Evolutionary conservation across 2,329 filamentous ascomycete genomes (phyloP), one percentile per base, ranked within the genome.

Genomic region (Ascochyta pisi): DNA sequence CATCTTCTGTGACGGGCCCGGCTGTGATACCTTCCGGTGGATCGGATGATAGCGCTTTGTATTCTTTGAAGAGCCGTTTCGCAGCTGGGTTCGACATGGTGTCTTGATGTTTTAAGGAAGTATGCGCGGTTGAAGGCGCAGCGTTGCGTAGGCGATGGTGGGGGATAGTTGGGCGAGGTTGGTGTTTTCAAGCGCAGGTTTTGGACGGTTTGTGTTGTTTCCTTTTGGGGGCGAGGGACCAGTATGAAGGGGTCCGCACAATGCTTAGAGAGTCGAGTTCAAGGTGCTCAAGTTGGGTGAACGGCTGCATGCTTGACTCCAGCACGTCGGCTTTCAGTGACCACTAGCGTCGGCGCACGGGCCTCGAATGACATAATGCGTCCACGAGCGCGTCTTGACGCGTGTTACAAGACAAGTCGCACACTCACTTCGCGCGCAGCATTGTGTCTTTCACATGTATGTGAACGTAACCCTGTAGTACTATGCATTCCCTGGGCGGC

Each of bases 11-110:
- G 58, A 97, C 83, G 31, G 95, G 95, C 19, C 95, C 95, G 15
- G 95, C 95, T 56, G 91, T 96, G 79, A 99, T 98, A 76, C 95
- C 95, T 60, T 98, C 94, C n/a, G 94, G 94, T 0, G 94, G 92
- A 78, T 96, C 95, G 72, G 92, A 94, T 61, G 92, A 95, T 61
- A 99, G 89, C 61, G 90, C 88, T 73, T 91, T 91, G 83, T 99
- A 99, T 82, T 99, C 95, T 79, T 94, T 91, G 75, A 98, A 92
- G 66, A 99, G 90, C 38, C 95, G 92, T 67, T 87, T 87, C 37
- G 85, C 83, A 40, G 86, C 86, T 27, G 86, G 83, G 42, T 79
- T 78, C 3, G 81, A 75, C 81, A 83, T 83, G 9, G 26, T 67
- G 49, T 50, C 31, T 15, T 27, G 33, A 13, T 24, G 15, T 49